Conservation (phyloP, 2,329 filamentous ascomycete species). For the Periconia sp. region DNA sequence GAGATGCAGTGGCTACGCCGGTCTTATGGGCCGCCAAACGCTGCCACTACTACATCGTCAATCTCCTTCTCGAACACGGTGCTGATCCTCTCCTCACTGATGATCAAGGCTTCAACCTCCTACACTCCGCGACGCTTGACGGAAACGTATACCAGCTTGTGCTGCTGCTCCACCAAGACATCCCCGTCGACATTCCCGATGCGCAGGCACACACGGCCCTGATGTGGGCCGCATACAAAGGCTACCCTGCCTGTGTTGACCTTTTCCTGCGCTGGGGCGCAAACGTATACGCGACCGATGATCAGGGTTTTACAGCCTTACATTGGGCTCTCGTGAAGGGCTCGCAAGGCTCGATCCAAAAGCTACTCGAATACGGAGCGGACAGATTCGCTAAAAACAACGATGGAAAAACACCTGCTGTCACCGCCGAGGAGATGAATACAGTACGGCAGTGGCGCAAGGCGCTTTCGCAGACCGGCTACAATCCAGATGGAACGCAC, state of each 20-base stretch:
- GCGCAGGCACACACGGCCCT: slow-evolving; percentile 88
- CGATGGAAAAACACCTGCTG: slow-evolving; percentile 85
- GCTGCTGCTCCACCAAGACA: slow-evolving; percentile 89
- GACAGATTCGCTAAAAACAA: slow-evolving; percentile 89
- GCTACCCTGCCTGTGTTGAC: slow-evolving; percentile 88
- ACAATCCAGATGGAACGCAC: slow-evolving; percentile 74
- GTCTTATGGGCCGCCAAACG: slow-evolving; percentile 96
- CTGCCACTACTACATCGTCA: slow-evolving; percentile 95
- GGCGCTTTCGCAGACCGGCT: slow-evolving; percentile 81
- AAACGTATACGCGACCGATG: slow-evolving; percentile 85
- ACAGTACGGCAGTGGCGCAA: slow-evolving; percentile 79
- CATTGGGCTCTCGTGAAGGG: slow-evolving; percentile 98
- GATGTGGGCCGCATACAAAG: slow-evolving; percentile 99
- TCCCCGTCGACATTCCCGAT: slow-evolving; percentile 89
- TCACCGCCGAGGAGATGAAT: slow-evolving; percentile 88
- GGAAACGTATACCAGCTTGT: slow-evolving; percentile 90
- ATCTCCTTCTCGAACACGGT: slow-evolving; percentile 86
- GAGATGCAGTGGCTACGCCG: slow-evolving; percentile 90
- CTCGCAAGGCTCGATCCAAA: slow-evolving; percentile 83
- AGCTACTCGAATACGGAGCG: slow-evolving; percentile 91
- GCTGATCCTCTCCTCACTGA: slow-evolving; percentile 92
- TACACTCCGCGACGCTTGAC: slow-evolving; percentile 96
- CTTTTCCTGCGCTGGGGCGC: slow-evolving; percentile 93
- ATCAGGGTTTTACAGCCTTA: slow-evolving; percentile 89
- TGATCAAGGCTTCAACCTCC: slow-evolving; percentile 94